Evolutionary conservation across 1,139 yeast genomes (phyloP), one percentile per base, ranked within the genome.

Genomic region (Pichia kudriavzevii): DNA sequence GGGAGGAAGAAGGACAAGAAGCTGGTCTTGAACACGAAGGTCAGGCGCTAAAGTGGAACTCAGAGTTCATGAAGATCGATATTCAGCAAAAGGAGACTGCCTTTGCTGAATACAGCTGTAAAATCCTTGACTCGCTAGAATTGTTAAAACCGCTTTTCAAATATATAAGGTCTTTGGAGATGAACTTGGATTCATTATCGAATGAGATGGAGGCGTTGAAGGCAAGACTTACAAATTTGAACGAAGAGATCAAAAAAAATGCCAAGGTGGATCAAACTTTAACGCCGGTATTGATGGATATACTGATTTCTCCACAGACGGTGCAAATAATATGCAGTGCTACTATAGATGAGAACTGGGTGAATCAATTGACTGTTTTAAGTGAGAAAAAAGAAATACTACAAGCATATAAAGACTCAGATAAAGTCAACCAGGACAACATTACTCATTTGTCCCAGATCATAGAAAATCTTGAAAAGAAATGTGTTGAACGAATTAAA

Each of bases 401-500:
- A 32, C 58, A 44, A 4, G 60, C 61, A 34, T 63, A 68, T 34
- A 44, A 48, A 15, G 36, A 47, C 3, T 45, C 33, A 18, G 27
- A 39, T 9, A 22, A 32, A 9, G 32, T 43, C 5, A 40, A 44
- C 28, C 36, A 42, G 11, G 47, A 27, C 39, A 67, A 63, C 27
- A 54, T 69, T 22, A 41, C 44, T 3, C 66, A 69, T 38, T 50
- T 72, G 30, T 49, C 57, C 32, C 41, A 53, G 4, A 63, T 68
- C 1, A 48, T 79, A 13, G 60, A 63, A 6, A 49, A 67, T 28
- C 58, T 75, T 36, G 67, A 63, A 18, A 54, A 57, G 26, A 78
- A 74, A 52, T 69, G 78, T 2, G 59, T 83, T 1, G 96, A 87
- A 52, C 66, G 94, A 36, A 75, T 84, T 7, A 68, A 94, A 38